A percentile compares a stretch with the other conserved stretches of the same genome.
Conservation (phyloP, 768 basidiomycete genomes). For the Suillus bovinus region DNA sequence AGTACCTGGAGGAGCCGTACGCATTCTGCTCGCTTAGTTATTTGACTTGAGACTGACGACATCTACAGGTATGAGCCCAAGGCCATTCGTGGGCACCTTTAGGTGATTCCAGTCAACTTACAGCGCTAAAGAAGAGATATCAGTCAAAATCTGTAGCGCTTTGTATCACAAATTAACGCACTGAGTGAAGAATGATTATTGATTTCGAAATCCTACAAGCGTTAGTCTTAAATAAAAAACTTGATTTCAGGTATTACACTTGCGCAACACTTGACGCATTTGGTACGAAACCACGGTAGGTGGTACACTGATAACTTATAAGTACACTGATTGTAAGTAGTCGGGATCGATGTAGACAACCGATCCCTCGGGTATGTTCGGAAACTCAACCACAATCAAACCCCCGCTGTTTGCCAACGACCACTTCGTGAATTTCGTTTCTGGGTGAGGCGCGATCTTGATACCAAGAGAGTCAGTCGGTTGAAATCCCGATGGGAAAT, state of each 20-base stretch:
- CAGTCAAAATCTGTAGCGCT: too few species aligned
- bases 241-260: background rate
- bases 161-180: too few species aligned
- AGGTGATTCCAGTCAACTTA: background rate
- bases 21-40: background rate
- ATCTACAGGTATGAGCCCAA: conserved; percentile 22
- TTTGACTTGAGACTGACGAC: background rate
- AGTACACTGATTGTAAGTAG: background rate
- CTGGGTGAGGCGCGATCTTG: background rate
- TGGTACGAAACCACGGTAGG: background rate
- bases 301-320: background rate
- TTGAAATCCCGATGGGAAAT: background rate
- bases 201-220: too few species aligned
- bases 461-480: background rate
- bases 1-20: conserved; percentile 32
- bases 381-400: background rate
- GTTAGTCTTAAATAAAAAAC: background rate
- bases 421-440: background rate
- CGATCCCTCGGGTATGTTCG: background rate
- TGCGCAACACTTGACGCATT: background rate
- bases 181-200: too few species aligned
- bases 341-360: background rate
- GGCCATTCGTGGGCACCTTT: conserved; percentile 17
- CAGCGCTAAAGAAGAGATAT: background rate
- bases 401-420: background rate